Evolutionary conservation across 1,284 basidiomycete species (phyloP).

Genomic region (Ceratobasidium papillatum): DNA sequence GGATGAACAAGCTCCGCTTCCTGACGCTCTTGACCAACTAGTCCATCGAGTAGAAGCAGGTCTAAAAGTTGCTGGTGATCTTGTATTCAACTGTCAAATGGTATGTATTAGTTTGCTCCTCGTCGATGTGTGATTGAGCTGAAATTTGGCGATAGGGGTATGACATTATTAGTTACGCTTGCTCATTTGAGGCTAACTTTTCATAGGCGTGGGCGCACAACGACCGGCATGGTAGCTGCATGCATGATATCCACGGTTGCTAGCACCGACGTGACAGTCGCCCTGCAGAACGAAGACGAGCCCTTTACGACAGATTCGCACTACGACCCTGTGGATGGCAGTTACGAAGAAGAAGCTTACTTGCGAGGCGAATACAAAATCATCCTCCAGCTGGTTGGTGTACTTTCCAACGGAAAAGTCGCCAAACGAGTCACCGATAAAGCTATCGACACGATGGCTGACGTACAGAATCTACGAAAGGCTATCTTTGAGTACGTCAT

Average conservation of each 20-base stretch:
- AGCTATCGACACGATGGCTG: constrained; percentile 87
- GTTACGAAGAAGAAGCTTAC: constrained; percentile 86
- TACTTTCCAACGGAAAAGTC: constrained; percentile 85
- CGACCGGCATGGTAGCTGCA: constrained; percentile 93
- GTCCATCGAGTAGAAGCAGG: constrained; percentile 76
- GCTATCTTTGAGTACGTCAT: constrained; percentile 83
- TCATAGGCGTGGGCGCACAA: constrained; percentile 64
- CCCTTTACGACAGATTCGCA: constrained; percentile 52
- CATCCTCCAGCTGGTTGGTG: constrained; percentile 92
- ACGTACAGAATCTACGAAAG: constrained; percentile 92
- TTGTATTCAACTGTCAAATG: constrained; percentile 91
- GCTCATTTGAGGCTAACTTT: not conserved
- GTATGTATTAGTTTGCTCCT: constrained; percentile 55
- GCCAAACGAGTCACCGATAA: constrained; percentile 94
- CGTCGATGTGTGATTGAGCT: not conserved
- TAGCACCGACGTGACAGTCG: constrained; percentile 61
- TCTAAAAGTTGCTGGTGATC: constrained; percentile 69
- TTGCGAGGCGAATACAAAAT: constrained; percentile 94
- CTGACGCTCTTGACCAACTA: constrained; percentile 81
- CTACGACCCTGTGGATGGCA: constrained; percentile 77
- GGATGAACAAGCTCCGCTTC: constrained; percentile 94
- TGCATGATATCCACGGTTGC: constrained; percentile 85
- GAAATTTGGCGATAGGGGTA: constrained; percentile 17
- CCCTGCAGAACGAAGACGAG: constrained; percentile 51
- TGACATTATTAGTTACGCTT: not conserved